Conservation (phyloP, 1,284 basidiomycete species). For the Wolfiporia cocos region DNA sequence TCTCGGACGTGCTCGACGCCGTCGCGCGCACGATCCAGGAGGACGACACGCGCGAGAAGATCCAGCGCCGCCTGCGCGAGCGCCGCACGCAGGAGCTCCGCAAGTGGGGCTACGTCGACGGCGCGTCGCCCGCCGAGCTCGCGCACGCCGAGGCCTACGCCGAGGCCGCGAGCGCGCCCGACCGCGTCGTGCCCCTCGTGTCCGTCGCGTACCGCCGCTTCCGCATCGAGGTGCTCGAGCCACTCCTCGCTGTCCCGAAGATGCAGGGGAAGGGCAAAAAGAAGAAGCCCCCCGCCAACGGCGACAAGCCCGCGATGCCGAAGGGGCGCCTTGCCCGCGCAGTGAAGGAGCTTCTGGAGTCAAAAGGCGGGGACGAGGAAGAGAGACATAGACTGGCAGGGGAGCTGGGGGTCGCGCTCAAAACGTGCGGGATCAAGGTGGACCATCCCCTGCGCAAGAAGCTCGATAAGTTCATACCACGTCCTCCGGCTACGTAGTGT, state of each 20-base stretch:
- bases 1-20: constrained; percentile 59
- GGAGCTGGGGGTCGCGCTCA: constrained; percentile 46
- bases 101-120: constrained; percentile 62
- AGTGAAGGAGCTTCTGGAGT: constrained; percentile 57
- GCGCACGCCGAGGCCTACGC: constrained; percentile 59
- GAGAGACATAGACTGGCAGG: constrained; percentile 40
- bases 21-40: constrained; percentile 47
- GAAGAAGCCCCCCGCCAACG: constrained; percentile 24
- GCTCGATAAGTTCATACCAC: constrained; percentile 43
- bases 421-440: constrained; percentile 47
- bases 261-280: constrained; percentile 46
- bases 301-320: constrained; percentile 36
- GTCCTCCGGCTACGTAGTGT: background rate
- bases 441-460: constrained; percentile 63
- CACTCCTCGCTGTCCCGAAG: constrained; percentile 60
- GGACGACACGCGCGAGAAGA: constrained; percentile 49
- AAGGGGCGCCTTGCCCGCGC: constrained; percentile 63
- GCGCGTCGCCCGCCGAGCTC: constrained; percentile 39
- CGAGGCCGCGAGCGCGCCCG: constrained; percentile 61
- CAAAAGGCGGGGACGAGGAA: constrained; percentile 38
- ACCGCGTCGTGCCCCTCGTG: constrained; percentile 57
- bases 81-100: constrained; percentile 53
- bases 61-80: constrained; percentile 51
- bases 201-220: constrained; percentile 65
- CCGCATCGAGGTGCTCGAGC: constrained; percentile 64